Evolutionary conservation across 1,284 basidiomycete genomes (phyloP).

Genomic region (Exobasidium rhododendri): DNA sequence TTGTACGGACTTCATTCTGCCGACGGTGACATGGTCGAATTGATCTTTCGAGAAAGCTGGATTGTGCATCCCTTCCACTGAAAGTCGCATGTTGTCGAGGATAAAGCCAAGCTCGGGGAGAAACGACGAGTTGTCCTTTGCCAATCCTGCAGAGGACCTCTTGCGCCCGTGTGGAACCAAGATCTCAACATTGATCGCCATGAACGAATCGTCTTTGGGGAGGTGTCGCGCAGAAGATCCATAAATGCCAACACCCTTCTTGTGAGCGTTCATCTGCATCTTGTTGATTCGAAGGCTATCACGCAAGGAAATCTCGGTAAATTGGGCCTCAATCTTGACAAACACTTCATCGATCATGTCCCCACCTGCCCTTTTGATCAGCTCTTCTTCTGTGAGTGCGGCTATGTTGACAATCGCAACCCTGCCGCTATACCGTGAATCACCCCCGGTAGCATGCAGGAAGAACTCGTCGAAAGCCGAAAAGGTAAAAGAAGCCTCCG

Average conservation of each 20-base stretch:
- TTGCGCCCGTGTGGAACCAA: not conserved
- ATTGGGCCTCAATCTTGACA: not conserved
- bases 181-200: not conserved
- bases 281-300: not conserved
- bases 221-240: too few species aligned
- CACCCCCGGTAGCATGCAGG: not conserved
- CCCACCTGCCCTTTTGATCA: not conserved
- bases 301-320: not conserved
- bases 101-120: not conserved
- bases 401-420: not conserved
- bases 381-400: not conserved
- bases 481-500: not conserved
- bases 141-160: not conserved
- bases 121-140: not conserved
- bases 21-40: not conserved
- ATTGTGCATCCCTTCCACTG: not conserved
- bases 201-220: not conserved
- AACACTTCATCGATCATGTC: not conserved
- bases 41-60: not conserved
- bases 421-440: not conserved
- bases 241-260: slow-evolving; percentile 2
- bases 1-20: not conserved
- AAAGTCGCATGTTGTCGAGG: slow-evolving; percentile 1
- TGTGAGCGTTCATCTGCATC: not conserved
- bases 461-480: not conserved